These are phyloP conservation scores for Talaromyces pinophilus DNA, from an alignment of 2,329 filamentous ascomycete genomes.

Conservation along the genomic window DNA sequence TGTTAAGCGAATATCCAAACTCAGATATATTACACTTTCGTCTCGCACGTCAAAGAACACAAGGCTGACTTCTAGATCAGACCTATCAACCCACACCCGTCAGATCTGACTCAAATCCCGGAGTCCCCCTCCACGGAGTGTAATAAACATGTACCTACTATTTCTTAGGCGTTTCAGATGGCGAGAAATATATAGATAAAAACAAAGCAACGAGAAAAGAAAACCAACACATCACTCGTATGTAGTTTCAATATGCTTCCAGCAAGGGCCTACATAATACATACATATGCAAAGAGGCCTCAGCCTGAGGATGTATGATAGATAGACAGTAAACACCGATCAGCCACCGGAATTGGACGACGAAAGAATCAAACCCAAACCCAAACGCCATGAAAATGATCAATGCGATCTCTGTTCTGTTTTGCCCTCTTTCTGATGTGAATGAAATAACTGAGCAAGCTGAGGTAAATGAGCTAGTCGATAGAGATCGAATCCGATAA, in stretches of 20 bases:
- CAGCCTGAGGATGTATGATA: neutral
- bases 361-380: conserved; percentile 21
- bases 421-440: neutral
- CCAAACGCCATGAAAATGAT: conserved; percentile 23
- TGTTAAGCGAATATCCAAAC: conserved; percentile 2
- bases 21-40: neutral
- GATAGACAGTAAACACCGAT: conserved; percentile 4
- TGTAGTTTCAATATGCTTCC: neutral
- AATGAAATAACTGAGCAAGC: neutral
- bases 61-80: neutral
- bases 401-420: neutral
- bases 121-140: neutral
- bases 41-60: neutral
- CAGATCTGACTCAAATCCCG: neutral
- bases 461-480: neutral
- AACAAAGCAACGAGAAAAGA: neutral
- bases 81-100: neutral
- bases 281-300: conserved; percentile 10
- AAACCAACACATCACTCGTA: neutral
- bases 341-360: conserved; percentile 2
- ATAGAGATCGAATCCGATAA: neutral
- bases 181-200: neutral
- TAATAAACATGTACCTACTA: neutral
- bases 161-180: neutral
- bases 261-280: conserved; percentile 1